These are phyloP conservation scores for Colletotrichum tabaci DNA, from an alignment of 2,329 filamentous ascomycete genomes.

Conservation along the genomic window DNA sequence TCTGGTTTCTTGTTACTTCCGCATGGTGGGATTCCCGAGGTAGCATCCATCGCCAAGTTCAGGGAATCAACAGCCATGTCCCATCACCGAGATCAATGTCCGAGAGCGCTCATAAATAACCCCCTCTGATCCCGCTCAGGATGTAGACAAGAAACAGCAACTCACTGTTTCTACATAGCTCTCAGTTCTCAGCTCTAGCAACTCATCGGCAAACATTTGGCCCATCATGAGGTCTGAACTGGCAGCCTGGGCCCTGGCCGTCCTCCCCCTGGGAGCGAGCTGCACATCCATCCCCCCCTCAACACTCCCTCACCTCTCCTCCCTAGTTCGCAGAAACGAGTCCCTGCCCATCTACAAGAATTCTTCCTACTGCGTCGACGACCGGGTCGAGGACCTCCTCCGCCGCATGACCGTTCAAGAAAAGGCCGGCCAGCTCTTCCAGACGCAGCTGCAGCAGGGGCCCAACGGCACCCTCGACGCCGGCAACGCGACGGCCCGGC, in stretches of 20 bases:
- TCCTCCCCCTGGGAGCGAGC: slow-evolving; percentile 1
- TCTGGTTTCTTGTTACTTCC: background rate
- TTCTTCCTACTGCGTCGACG: slow-evolving; percentile 57
- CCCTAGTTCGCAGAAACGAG: slow-evolving; percentile 3
- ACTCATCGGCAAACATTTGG: no score
- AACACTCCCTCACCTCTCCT: no score
- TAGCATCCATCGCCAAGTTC: background rate
- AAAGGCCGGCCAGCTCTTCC: slow-evolving; percentile 65
- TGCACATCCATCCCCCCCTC: background rate
- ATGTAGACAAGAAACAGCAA: no score
- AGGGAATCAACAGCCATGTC: background rate
- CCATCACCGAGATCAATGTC: background rate
- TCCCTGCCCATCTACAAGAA: slow-evolving; percentile 46
- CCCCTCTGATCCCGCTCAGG: background rate
- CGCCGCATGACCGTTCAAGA: slow-evolving; percentile 63
- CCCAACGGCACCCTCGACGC: slow-evolving; percentile 44
- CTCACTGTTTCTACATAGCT: background rate
- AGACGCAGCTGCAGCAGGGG: slow-evolving; percentile 51
- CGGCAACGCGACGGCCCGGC: slow-evolving; percentile 23
- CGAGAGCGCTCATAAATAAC: slow-evolving; percentile 19
- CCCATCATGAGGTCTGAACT: slow-evolving; percentile 25
- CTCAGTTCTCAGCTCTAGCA: no score
- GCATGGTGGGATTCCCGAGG: background rate
- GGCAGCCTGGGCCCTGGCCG: slow-evolving; percentile 11
- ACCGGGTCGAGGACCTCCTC: slow-evolving; percentile 62